phyloP scores from a whole-genome alignment of 345 rosid species.

The Clausena lansium region DNA sequence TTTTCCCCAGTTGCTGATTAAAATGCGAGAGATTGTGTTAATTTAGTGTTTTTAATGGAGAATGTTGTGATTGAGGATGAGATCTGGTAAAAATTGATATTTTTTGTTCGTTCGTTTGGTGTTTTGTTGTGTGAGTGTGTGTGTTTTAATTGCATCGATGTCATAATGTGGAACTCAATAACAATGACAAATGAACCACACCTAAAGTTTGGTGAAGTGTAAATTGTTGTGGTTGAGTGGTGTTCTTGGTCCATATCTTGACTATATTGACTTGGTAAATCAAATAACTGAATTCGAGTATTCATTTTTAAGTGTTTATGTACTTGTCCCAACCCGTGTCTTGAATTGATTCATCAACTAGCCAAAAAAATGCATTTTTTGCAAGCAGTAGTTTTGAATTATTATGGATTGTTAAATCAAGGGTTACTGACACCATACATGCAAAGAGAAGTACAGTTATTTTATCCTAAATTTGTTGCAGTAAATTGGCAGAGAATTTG shows the following conservation, averaged over 20 bases:
- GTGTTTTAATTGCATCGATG: background rate
- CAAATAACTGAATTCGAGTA: background rate
- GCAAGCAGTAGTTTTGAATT: background rate
- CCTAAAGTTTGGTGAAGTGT: background rate
- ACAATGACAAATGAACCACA: background rate
- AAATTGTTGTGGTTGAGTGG: background rate
- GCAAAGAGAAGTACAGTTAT: background rate
- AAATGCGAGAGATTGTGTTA: background rate
- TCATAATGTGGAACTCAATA: background rate
- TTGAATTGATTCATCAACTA: background rate
- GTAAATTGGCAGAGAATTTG: background rate
- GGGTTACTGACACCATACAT: background rate
- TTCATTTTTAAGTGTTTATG: background rate
- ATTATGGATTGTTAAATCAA: background rate
- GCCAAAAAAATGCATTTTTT: background rate
- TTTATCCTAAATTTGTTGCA: background rate
- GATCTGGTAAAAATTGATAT: constrained; percentile 24
- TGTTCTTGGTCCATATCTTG: background rate
- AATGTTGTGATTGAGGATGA: constrained; percentile 2
- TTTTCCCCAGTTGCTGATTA: background rate
- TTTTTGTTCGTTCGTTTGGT: background rate
- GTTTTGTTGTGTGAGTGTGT: background rate
- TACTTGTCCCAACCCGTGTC: background rate
- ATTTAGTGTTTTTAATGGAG: background rate
- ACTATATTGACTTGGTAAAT: background rate